Percentiles rank a stretch among this genome's conserved stretches.
Conservation (phyloP, 2,329 filamentous ascomycete species). For the Claviceps sp. region DNA sequence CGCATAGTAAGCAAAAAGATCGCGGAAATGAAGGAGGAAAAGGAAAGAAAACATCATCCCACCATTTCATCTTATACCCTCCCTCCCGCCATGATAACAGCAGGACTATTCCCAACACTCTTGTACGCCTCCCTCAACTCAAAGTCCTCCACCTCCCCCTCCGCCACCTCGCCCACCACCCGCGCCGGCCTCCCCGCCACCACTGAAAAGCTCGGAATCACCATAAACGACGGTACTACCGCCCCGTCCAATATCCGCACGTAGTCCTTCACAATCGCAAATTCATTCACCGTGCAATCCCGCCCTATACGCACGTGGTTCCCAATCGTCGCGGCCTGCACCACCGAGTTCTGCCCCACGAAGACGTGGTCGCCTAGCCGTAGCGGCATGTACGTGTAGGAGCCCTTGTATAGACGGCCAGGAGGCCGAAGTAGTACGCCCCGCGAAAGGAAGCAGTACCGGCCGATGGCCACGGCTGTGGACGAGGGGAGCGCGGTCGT, state of each 20-base stretch:
- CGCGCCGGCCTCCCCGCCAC: slow-evolving; percentile 74
- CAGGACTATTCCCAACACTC: slow-evolving; percentile 44
- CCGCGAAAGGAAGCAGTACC: slow-evolving; percentile 78
- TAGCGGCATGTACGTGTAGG: slow-evolving; percentile 72
- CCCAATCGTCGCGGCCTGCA: slow-evolving; percentile 74
- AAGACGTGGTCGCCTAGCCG: slow-evolving; percentile 93
- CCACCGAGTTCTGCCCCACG: slow-evolving; percentile 58
- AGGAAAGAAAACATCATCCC: background rate
- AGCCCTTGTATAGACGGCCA: slow-evolving; percentile 65
- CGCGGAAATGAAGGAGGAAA: background rate
- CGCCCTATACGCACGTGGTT: slow-evolving; percentile 77
- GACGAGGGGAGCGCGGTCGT: slow-evolving; percentile 34
- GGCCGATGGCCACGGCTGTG: slow-evolving; percentile 72
- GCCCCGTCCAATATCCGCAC: slow-evolving; percentile 75
- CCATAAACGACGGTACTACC: slow-evolving; percentile 75
- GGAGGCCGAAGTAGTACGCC: slow-evolving; percentile 72
- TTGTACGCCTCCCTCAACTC: slow-evolving; percentile 53
- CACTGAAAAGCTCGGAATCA: slow-evolving; percentile 82
- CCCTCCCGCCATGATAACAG: slow-evolving; percentile 6
- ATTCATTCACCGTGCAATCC: slow-evolving; percentile 65
- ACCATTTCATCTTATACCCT: background rate
- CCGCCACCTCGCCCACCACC: slow-evolving; percentile 68
- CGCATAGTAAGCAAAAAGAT: background rate
- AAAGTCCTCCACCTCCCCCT: slow-evolving; percentile 53
- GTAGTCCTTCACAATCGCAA: slow-evolving; percentile 88